Percentiles rank a stretch among this genome's conserved stretches.
phyloP scores from a whole-genome alignment of 495 filamentous ascomycete genomes.

The Aspergillus nanangensis region DNA sequence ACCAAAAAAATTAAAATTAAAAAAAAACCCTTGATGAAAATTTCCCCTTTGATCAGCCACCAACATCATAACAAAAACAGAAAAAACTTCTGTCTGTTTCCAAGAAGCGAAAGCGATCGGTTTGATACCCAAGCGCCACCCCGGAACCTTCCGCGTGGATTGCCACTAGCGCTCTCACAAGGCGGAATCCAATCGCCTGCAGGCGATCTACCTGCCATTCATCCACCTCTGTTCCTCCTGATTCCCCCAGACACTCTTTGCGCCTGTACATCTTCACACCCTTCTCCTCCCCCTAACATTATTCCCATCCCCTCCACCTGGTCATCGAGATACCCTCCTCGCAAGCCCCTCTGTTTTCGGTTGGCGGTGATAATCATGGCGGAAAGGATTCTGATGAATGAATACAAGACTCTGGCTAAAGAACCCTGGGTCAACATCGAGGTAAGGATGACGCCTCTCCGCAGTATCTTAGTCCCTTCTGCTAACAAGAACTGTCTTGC shows the following conservation, averaged over 20 bases:
- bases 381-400: conserved; percentile 81
- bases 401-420: conserved; percentile 75
- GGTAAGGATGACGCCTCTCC: conserved; percentile 30
- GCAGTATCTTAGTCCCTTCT: neutral
- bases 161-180: conserved; percentile 4
- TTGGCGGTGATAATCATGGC: conserved; percentile 43
- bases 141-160: conserved; percentile 16
- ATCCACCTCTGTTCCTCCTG: neutral
- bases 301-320: neutral
- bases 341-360: neutral
- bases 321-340: neutral
- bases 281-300: neutral
- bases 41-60: too few species aligned
- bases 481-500: neutral
- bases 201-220: neutral
- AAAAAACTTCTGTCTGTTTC: too few species aligned
- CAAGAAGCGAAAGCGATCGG: neutral
- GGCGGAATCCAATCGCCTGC: conserved; percentile 5
- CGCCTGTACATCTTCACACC: neutral
- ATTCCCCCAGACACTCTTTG: neutral
- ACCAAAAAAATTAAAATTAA: too few species aligned
- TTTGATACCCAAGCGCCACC: conserved; percentile 8
- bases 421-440: conserved; percentile 94
- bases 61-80: too few species aligned
- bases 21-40: too few species aligned